These are phyloP conservation scores for Phytophthora multivora DNA, from an alignment of 352 stramenopile genomes.

Conservation along the genomic window DNA sequence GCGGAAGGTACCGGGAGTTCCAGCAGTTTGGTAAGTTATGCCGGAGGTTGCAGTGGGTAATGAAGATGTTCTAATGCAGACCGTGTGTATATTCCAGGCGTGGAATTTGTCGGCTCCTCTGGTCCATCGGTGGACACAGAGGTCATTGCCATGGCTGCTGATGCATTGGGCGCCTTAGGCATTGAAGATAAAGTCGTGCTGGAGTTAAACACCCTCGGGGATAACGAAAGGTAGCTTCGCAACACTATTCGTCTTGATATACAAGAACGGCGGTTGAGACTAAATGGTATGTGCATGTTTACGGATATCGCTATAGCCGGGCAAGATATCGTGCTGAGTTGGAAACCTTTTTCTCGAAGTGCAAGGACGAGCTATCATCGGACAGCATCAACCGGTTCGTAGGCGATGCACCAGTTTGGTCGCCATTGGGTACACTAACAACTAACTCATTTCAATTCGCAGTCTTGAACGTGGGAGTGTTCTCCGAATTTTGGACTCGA, in stretches of 20 bases:
- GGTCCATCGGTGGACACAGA: conserved; percentile 82
- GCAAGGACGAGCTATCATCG: conserved; percentile 65
- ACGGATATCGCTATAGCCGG: conserved; percentile 47
- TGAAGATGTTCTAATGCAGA: conserved; percentile 2
- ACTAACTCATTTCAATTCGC: not conserved
- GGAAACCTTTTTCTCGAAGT: conserved; percentile 64
- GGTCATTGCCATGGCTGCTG: conserved; percentile 79
- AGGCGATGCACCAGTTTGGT: not conserved
- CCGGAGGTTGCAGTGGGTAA: not conserved
- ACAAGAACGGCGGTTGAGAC: not conserved
- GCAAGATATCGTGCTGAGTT: conserved; percentile 69
- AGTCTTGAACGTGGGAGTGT: conserved; percentile 85
- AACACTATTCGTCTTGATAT: not conserved
- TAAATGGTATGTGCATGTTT: conserved; percentile 1
- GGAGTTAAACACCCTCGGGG: conserved; percentile 85
- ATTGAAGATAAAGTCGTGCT: conserved; percentile 68
- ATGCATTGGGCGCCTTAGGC: conserved; percentile 57
- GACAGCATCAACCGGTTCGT: conserved; percentile 78
- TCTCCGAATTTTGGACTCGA: conserved; percentile 88
- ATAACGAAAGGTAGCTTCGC: conserved; percentile 63
- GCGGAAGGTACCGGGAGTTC: conserved; percentile 87
- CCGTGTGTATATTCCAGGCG: conserved; percentile 32
- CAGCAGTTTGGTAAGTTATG: conserved; percentile 78
- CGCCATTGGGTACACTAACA: not conserved
- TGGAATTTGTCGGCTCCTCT: conserved; percentile 84